phyloP scores from a whole-genome alignment of 306 rosid genomes.

The Begonia fuchsioides region DNA sequence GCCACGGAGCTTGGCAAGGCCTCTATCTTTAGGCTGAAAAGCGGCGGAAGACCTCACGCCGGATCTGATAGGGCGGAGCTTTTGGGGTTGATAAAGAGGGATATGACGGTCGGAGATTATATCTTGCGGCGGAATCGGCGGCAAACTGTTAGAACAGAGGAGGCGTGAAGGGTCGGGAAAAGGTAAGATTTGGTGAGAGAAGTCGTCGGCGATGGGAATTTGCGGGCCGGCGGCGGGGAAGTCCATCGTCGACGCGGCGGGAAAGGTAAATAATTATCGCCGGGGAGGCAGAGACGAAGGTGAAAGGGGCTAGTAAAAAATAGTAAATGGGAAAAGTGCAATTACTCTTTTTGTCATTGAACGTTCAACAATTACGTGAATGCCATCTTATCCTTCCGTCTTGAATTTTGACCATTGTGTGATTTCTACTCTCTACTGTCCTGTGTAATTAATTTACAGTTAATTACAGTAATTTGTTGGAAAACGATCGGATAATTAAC shows the following conservation, averaged over 20 bases:
- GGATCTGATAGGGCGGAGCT: slow-evolving; percentile 72
- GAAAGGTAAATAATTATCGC: slow-evolving; percentile 21
- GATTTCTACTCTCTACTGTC: no score
- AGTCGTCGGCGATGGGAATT: slow-evolving; percentile 11
- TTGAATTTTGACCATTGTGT: no score
- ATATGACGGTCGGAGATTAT: slow-evolving; percentile 8
- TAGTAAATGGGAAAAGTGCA: slow-evolving; percentile 12
- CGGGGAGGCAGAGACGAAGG: slow-evolving; percentile 24
- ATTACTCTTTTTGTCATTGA: slow-evolving; percentile 2
- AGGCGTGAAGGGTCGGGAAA: slow-evolving; percentile 61
- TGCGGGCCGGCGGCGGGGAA: slow-evolving; percentile 31
- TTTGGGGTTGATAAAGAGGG: slow-evolving; percentile 50
- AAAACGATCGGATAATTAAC: no score
- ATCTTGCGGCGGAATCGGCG: slow-evolving; percentile 13
- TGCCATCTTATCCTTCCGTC: no score
- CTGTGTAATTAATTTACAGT: no score
- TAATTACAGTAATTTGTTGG: no score
- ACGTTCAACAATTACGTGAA: neutral
- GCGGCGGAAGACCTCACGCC: slow-evolving; percentile 17
- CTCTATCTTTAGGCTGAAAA: slow-evolving; percentile 8
- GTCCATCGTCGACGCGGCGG: slow-evolving; percentile 13
- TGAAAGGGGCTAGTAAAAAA: slow-evolving; percentile 29
- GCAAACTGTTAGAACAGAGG: slow-evolving; percentile 20
- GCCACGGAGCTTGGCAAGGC: slow-evolving; percentile 3
- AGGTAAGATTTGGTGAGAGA: slow-evolving; percentile 46